These are phyloP conservation scores for Russula dissimulans DNA, from an alignment of 768 basidiomycete species.

Conservation along the genomic window DNA sequence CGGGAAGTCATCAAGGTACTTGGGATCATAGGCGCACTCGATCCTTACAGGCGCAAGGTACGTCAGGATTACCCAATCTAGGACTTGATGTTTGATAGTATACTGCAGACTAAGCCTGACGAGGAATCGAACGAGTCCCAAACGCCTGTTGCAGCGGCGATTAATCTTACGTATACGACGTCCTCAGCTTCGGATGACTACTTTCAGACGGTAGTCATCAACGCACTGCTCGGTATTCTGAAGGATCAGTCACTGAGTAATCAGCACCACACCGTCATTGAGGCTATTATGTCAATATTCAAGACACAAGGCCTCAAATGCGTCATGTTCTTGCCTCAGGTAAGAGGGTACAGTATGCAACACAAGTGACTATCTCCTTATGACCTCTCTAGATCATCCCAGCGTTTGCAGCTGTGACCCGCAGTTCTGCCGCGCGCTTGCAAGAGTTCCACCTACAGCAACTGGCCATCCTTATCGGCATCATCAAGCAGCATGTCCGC, in stretches of 20 bases:
- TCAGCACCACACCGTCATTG: conserved; percentile 89
- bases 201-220: conserved; percentile 94
- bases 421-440: conserved; percentile 66
- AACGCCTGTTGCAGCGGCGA: conserved; percentile 51
- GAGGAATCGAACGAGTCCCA: conserved; percentile 49
- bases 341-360: conserved; percentile 25
- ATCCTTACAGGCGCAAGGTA: conserved; percentile 93
- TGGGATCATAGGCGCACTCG: conserved; percentile 91
- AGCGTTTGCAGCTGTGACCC: conserved; percentile 83
- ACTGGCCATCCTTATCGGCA: conserved; percentile 87
- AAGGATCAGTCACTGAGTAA: conserved; percentile 80
- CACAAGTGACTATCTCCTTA: neutral
- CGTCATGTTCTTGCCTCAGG: conserved; percentile 90
- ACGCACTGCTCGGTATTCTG: conserved; percentile 74
- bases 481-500: conserved; percentile 95
- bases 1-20: conserved; percentile 92
- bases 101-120: conserved; percentile 43
- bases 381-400: conserved; percentile 66
- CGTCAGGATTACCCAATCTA: conserved; percentile 8
- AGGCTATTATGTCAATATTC: conserved; percentile 98
- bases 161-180: conserved; percentile 55
- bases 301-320: conserved; percentile 96
- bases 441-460: conserved; percentile 95
- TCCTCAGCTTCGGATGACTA: conserved; percentile 80
- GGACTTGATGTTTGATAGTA: neutral